These are phyloP conservation scores for Starmera quercuum DNA, from an alignment of 805 yeast species.

Conservation along the genomic window DNA sequence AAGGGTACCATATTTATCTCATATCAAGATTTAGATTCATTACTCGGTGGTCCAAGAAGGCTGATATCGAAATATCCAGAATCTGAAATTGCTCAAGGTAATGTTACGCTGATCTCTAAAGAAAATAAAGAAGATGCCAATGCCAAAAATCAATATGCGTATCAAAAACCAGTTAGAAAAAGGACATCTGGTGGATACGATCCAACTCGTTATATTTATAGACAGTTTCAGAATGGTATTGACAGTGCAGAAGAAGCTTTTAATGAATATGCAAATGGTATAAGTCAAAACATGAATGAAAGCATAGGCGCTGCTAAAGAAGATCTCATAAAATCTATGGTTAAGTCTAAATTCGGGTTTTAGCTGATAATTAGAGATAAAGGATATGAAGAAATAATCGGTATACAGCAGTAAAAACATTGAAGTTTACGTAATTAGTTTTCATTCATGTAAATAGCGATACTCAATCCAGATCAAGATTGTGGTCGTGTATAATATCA, in stretches of 20 bases:
- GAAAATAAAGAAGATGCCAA: constrained; percentile 7
- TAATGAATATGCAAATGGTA: constrained; percentile 48
- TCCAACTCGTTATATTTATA: constrained; percentile 28
- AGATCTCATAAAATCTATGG: constrained; percentile 41
- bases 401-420: neutral
- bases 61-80: constrained; percentile 54
- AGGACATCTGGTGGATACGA: constrained; percentile 31
- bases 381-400: neutral
- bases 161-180: constrained; percentile 41
- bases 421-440: too few species aligned
- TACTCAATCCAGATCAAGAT: too few species aligned
- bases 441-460: too few species aligned
- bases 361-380: constrained; percentile 12
- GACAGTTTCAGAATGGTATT: constrained; percentile 42
- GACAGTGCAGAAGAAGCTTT: constrained; percentile 47
- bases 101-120: constrained; percentile 15
- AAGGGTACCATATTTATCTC: constrained; percentile 64
- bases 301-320: constrained; percentile 42
- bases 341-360: constrained; percentile 47
- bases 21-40: constrained; percentile 49
- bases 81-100: constrained; percentile 45
- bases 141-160: constrained; percentile 22
- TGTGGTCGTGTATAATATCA: too few species aligned
- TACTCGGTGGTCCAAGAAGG: constrained; percentile 73
- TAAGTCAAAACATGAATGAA: constrained; percentile 47